Percentiles rank a stretch among this genome's conserved stretches.
Evolutionary conservation across 2,329 filamentous ascomycete species (phyloP).

Genomic region (Neonectria coccinea): DNA sequence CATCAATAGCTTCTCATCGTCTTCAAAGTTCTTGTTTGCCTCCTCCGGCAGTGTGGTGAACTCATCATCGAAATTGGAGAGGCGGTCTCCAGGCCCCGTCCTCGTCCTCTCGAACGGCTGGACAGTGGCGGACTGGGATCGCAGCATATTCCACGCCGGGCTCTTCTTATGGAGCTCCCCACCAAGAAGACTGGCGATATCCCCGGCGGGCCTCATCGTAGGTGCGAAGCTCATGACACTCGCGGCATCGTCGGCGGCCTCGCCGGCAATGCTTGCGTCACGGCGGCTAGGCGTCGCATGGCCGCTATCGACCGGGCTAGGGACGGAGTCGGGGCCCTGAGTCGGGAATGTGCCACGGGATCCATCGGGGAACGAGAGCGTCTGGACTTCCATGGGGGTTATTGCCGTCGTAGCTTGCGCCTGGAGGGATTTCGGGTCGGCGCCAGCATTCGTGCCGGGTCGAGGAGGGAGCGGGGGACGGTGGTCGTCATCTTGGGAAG

Average conservation of each 20-base stretch:
- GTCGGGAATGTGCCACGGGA: constrained; percentile 72
- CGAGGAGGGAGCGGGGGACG: constrained; percentile 69
- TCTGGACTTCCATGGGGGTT: constrained; percentile 83
- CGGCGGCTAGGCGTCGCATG: constrained; percentile 53
- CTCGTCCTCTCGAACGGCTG: constrained; percentile 70
- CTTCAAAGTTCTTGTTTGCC: constrained; percentile 54
- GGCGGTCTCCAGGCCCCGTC: constrained; percentile 60
- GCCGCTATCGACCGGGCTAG: constrained; percentile 56
- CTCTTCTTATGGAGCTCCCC: constrained; percentile 76
- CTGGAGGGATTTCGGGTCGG: constrained; percentile 57
- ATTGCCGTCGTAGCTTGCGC: constrained; percentile 86
- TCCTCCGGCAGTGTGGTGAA: constrained; percentile 79
- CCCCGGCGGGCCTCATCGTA: constrained; percentile 71
- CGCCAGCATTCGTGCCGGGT: constrained; percentile 51
- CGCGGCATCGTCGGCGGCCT: constrained; percentile 70
- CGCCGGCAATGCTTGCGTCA: constrained; percentile 52
- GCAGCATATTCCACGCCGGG: constrained; percentile 75
- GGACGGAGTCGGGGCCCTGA: constrained; percentile 50
- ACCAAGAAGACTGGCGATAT: constrained; percentile 84
- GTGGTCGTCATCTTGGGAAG: constrained; percentile 55
- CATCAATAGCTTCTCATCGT: constrained; percentile 71
- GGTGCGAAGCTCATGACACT: constrained; percentile 76
- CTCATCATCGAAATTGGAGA: constrained; percentile 78
- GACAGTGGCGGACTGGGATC: constrained; percentile 69
- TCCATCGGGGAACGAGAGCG: constrained; percentile 77